Conservation (phyloP, 805 yeast genomes). For the Candida arabinofermentans region DNA sequence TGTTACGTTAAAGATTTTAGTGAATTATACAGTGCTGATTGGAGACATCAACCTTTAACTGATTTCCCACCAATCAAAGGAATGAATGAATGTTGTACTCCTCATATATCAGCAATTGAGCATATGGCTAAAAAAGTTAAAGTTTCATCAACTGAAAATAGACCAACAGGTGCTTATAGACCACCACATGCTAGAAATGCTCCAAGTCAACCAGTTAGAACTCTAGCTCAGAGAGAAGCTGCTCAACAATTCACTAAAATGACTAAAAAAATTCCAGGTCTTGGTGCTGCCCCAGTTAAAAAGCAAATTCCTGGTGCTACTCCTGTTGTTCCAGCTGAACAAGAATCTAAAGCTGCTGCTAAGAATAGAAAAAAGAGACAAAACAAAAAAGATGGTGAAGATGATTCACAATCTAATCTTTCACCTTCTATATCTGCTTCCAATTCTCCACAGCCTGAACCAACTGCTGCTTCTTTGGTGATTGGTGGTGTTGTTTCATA, state of each 20-base stretch:
- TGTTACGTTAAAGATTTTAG: conserved; percentile 73
- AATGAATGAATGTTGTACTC: conserved; percentile 54
- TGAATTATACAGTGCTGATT: conserved; percentile 75
- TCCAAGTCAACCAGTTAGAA: conserved; percentile 38
- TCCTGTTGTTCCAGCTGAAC: conserved; percentile 26
- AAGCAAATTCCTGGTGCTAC: conserved; percentile 60
- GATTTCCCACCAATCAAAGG: conserved; percentile 53
- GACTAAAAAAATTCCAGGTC: conserved; percentile 28
- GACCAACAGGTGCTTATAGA: conserved; percentile 86
- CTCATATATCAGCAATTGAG: conserved; percentile 69
- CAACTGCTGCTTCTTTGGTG: conserved; percentile 31
- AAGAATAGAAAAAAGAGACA: conserved; percentile 76
- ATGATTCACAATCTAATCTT: conserved; percentile 2
- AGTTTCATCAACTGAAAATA: conserved; percentile 31
- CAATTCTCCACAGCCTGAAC: conserved; percentile 16
- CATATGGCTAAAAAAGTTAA: conserved; percentile 40
- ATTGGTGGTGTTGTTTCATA: conserved; percentile 63
- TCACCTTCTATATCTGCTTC: conserved; percentile 2
- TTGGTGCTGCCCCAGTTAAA: conserved; percentile 25
- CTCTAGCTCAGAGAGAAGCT: conserved; percentile 57
- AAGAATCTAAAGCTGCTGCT: conserved; percentile 60
- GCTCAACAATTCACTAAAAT: conserved; percentile 21
- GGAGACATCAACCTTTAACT: conserved; percentile 67
- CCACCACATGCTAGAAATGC: conserved; percentile 84
- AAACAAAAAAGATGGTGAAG: conserved; percentile 40